A percentile compares a stretch with the other conserved stretches of the same genome.
Evolutionary conservation across 441 rosid genomes (phyloP).

Genomic region (Francoa sonchifolia): DNA sequence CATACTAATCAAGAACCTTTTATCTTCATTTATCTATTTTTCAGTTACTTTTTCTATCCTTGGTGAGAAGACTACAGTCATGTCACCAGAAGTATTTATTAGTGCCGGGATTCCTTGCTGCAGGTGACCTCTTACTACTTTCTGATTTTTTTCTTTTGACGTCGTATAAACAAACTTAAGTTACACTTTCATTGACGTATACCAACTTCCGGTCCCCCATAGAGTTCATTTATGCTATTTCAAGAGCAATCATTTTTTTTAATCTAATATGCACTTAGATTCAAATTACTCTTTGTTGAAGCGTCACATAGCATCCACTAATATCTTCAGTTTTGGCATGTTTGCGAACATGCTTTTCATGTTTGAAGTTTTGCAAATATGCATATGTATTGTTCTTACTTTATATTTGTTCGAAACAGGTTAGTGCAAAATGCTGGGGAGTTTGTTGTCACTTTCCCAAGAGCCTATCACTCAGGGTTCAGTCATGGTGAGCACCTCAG

Average conservation of each 20-base stretch:
- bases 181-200: too few species aligned
- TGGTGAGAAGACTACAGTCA: conserved; percentile 98
- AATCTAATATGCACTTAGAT: too few species aligned
- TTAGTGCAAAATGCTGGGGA: conserved; percentile 96
- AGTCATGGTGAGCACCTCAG: conserved; percentile 96
- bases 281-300: too few species aligned
- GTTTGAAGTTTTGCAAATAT: conserved; percentile 19
- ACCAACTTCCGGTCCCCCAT: too few species aligned
- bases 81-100: conserved; percentile 77
- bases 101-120: conserved; percentile 91
- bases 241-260: too few species aligned
- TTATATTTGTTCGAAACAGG: conserved; percentile 46
- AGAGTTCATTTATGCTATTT: too few species aligned
- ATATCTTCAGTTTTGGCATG: too few species aligned
- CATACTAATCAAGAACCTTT: too few species aligned
- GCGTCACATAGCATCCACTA: too few species aligned
- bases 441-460: conserved; percentile 97
- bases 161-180: too few species aligned
- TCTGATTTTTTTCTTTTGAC: too few species aligned
- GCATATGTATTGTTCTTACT: conserved; percentile 21
- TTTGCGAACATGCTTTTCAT: conserved; percentile 7
- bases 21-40: conserved; percentile 18
- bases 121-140: too few species aligned
- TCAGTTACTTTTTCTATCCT: conserved; percentile 75
- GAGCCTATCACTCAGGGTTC: conserved; percentile 99